Base-by-base conservation (phyloP, 108 stramenopile species). In the Pelagomonas calceolata region DNA sequence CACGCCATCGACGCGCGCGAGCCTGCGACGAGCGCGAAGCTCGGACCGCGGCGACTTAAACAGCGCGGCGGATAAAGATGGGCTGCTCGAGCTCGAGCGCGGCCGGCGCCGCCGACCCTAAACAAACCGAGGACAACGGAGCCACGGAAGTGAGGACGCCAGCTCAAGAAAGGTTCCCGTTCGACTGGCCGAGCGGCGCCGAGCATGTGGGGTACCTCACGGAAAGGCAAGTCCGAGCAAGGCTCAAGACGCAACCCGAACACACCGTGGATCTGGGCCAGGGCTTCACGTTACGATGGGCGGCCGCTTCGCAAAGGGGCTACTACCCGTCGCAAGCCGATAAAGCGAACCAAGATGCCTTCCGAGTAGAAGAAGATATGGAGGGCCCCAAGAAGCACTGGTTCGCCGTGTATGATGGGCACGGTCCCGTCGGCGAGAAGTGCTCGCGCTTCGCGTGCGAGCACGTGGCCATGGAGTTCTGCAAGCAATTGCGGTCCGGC, bases 311-410 rank as follows among this genome's bases (percentile, higher is more conserved):
- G 68, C 90, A 92, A 70, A 78, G 90, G 60, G 93, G 93, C 7
- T 91, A 88, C 78, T 94, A 94, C 74, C 93, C 91, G 15, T 43
- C 34, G 83, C 87, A 89, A 69, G 77, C 82, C 18, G 71, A 89
- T 83, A 94, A 94, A 76, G 79, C 90, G 39, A 94, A 94, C 82
- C 93, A 94, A 74, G 93, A 94, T 79, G 80, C 88, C 4, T 73
- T n/a, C 66, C n/a, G 1, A 16, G 15, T 68, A 5, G 10, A 60
- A 14, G 30, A 5, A 21, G 63, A 26, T 35, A 21, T 71, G 18
- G 7, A 16, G 9, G 35, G 64, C 73, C 4, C 46, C 15, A 82
- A 78, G 66, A 89, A 90, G 68, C 76, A 82, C 17, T 88, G 91
- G 76, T 89, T 95, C 75, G 90, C 81, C 26, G 91, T 95, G 4